A percentile compares a stretch with the other conserved stretches of the same genome.
These are phyloP conservation scores for Glebionis coronaria DNA, from an alignment of 129 eudicot species.

Conservation along the genomic window DNA sequence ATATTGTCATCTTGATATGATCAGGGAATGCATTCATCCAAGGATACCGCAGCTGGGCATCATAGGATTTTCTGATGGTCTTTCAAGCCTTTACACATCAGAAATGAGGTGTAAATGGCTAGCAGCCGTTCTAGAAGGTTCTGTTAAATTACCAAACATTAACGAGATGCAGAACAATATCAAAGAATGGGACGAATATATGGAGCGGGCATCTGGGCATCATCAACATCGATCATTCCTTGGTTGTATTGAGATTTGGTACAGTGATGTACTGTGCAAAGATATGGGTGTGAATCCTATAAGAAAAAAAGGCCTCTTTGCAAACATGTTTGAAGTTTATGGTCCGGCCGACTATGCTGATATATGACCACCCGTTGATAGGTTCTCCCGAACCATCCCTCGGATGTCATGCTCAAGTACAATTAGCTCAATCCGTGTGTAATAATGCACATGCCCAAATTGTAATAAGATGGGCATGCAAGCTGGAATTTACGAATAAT, in stretches of 20 bases:
- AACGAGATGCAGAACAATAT: conserved; percentile 56
- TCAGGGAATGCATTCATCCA: conserved; percentile 55
- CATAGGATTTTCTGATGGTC: conserved; percentile 36
- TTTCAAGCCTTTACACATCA: background rate
- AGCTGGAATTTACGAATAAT: too few species aligned
- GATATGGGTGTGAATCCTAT: conserved; percentile 32
- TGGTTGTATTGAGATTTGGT: conserved; percentile 48
- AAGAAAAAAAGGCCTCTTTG: background rate
- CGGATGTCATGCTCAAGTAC: too few species aligned
- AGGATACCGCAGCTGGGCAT: conserved; percentile 8
- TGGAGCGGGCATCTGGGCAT: conserved; percentile 27
- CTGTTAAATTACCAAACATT: conserved; percentile 44
- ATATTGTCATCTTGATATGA: background rate
- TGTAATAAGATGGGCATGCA: too few species aligned
- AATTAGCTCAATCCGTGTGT: too few species aligned
- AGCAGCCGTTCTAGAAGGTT: conserved; percentile 36
- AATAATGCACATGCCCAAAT: too few species aligned
- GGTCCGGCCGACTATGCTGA: conserved; percentile 40
- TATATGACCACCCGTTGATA: background rate
- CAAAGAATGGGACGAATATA: conserved; percentile 42
- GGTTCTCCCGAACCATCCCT: too few species aligned
- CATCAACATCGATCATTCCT: conserved; percentile 40
- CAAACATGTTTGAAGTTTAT: conserved; percentile 50
- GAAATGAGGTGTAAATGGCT: conserved; percentile 61
- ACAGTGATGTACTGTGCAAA: conserved; percentile 38